Percentiles rank a stretch among this genome's conserved stretches.
phyloP scores from a whole-genome alignment of 805 yeast genomes.

The Metschnikowia lunata region DNA sequence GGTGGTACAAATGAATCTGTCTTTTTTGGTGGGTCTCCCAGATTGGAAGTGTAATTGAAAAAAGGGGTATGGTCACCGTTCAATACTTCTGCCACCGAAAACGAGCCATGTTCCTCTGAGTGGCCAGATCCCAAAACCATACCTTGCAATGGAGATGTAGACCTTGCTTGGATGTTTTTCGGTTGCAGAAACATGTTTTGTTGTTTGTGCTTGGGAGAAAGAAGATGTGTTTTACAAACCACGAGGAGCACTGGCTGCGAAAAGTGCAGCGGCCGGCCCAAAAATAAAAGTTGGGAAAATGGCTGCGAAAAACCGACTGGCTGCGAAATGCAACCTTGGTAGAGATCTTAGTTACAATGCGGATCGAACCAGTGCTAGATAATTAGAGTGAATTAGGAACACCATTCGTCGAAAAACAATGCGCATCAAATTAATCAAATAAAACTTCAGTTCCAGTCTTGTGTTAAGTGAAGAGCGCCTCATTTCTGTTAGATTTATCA shows the following conservation, averaged over 20 bases:
- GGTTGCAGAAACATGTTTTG: conserved; percentile 8
- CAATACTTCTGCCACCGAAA: conserved; percentile 7
- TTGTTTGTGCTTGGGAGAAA: too few relatives aligned
- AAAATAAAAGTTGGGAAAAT: conserved; percentile 1
- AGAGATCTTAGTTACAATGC: background rate
- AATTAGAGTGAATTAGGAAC: too few relatives aligned
- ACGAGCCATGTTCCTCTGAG: conserved; percentile 5
- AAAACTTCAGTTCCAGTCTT: too few relatives aligned
- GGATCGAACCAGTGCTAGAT: too few relatives aligned
- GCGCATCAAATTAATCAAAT: too few relatives aligned
- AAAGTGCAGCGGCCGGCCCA: conserved; percentile 1
- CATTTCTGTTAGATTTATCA: too few relatives aligned
- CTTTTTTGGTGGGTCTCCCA: conserved; percentile 1
- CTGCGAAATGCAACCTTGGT: conserved; percentile 3
- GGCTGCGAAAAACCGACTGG: conserved; percentile 7
- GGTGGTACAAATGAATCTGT: background rate
- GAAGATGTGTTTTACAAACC: too few relatives aligned
- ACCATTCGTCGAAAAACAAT: too few relatives aligned
- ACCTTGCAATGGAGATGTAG: conserved; percentile 4
- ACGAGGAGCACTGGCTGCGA: background rate
- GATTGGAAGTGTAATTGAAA: conserved; percentile 3
- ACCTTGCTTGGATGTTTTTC: conserved; percentile 6
- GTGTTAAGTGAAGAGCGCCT: too few relatives aligned
- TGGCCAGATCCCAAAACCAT: background rate
- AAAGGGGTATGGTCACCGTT: conserved; percentile 8